A percentile compares a stretch with the other conserved stretches of the same genome.
Conservation (phyloP, 2,329 filamentous ascomycete species). For the Diaporthe citri region DNA sequence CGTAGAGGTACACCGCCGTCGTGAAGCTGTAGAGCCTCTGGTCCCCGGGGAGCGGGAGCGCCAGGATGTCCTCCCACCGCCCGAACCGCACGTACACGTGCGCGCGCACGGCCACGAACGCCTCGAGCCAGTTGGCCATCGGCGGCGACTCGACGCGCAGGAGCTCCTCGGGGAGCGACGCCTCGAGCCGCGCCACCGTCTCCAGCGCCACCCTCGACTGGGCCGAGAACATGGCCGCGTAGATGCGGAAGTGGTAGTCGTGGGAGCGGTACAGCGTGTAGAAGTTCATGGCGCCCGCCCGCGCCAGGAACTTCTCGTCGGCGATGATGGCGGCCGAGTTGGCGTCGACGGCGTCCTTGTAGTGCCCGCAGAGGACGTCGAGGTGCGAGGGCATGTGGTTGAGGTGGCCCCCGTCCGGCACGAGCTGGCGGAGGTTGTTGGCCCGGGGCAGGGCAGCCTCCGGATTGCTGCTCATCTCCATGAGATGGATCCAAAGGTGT, state of each 20-base stretch:
- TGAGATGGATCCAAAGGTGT: constrained; percentile 65
- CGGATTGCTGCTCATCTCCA: constrained; percentile 68
- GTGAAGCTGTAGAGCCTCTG: constrained; percentile 75
- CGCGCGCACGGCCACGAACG: constrained; percentile 74
- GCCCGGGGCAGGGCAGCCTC: constrained; percentile 73
- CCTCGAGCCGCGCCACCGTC: constrained; percentile 70
- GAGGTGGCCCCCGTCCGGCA: constrained; percentile 78
- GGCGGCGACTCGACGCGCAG: constrained; percentile 75
- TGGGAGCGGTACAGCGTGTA: constrained; percentile 83
- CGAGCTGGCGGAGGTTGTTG: constrained; percentile 72
- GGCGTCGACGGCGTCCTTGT: constrained; percentile 73
- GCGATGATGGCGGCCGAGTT: constrained; percentile 76
- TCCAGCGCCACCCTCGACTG: constrained; percentile 73
- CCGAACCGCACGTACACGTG: constrained; percentile 83
- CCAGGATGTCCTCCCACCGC: constrained; percentile 74
- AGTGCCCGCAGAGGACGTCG: constrained; percentile 80
- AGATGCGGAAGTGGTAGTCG: constrained; percentile 81
- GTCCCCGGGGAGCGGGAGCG: constrained; percentile 69
- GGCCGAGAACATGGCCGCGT: constrained; percentile 83
- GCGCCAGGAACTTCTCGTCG: constrained; percentile 74
- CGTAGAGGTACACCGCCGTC: constrained; percentile 77
- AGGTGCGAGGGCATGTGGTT: constrained; percentile 79
- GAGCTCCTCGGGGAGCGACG: constrained; percentile 71
- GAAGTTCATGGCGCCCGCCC: constrained; percentile 74
- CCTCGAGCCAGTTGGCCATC: constrained; percentile 85